A percentile compares a stretch with the other conserved stretches of the same genome.
phyloP scores from a whole-genome alignment of 768 basidiomycete genomes.

The Hysterangium stoloniferum region DNA sequence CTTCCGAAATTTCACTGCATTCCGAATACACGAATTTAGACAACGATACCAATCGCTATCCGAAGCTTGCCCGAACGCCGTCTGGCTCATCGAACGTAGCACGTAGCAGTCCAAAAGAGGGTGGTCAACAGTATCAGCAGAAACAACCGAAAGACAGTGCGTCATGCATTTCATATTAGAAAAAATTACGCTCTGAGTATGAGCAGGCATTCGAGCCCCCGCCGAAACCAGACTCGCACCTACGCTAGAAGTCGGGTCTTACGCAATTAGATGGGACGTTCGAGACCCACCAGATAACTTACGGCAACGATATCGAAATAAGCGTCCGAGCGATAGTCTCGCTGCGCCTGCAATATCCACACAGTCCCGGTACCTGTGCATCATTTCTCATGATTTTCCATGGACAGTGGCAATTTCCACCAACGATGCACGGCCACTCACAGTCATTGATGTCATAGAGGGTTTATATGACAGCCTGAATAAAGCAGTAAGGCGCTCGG shows the following conservation, averaged over 20 bases:
- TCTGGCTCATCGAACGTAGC: conserved; percentile 1
- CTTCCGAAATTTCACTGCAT: conserved; percentile 8
- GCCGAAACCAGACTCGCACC: not conserved
- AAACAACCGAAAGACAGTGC: not conserved
- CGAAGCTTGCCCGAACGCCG: not conserved
- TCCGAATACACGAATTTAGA: conserved; percentile 9
- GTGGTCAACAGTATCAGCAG: not conserved
- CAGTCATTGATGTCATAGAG: conserved; percentile 50
- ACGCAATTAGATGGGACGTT: conserved; percentile 6
- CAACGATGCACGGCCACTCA: conserved; percentile 29
- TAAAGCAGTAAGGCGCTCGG: conserved; percentile 50
- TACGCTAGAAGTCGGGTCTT: not conserved
- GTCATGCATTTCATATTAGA: not conserved
- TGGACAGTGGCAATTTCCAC: conserved; percentile 54
- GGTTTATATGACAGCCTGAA: conserved; percentile 43
- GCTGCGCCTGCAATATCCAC: conserved; percentile 29
- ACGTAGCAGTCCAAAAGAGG: not conserved
- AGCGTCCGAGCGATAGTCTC: not conserved
- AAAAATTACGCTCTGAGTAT: not conserved
- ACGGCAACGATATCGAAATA: not conserved
- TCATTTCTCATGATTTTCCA: conserved; percentile 56
- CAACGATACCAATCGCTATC: conserved; percentile 7
- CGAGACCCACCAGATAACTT: not conserved
- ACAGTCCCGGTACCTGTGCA: conserved; percentile 30
- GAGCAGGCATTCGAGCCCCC: not conserved